Evolutionary conservation across 1,284 basidiomycete genomes (phyloP).

Genomic region (Fomitopsis betulina): DNA sequence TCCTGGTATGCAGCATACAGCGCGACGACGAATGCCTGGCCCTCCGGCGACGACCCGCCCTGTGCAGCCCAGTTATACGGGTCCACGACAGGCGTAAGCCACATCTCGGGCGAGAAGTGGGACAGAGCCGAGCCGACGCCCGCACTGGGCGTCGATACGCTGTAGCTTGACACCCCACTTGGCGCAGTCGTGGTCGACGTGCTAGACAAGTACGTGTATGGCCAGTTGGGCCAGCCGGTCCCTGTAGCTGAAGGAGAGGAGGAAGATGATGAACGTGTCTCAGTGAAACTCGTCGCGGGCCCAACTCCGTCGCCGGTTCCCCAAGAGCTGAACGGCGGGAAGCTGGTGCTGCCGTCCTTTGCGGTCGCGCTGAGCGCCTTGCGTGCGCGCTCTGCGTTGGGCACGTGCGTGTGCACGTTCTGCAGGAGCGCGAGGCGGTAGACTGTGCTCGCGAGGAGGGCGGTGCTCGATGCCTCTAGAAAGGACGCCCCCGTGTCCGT

Average conservation of each 20-base stretch:
- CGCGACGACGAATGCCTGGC: slow-evolving; percentile 52
- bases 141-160: neutral
- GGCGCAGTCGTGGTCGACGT: slow-evolving; percentile 9
- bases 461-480: slow-evolving; percentile 70
- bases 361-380: slow-evolving; percentile 38
- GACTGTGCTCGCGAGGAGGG: slow-evolving; percentile 74
- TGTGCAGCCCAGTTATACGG: slow-evolving; percentile 36
- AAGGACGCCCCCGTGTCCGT: slow-evolving; percentile 42
- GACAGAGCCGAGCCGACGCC: slow-evolving; percentile 17
- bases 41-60: slow-evolving; percentile 44
- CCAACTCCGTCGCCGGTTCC: slow-evolving; percentile 7
- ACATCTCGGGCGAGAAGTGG: slow-evolving; percentile 51
- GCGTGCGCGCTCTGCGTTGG: slow-evolving; percentile 56
- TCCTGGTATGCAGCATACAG: slow-evolving; percentile 49
- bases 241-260: slow-evolving; percentile 6
- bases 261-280: neutral
- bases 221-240: neutral
- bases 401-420: slow-evolving; percentile 43
- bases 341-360: neutral
- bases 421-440: slow-evolving; percentile 62
- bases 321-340: neutral
- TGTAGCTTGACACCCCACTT: neutral
- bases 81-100: slow-evolving; percentile 50
- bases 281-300: slow-evolving; percentile 2
- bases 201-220: too few relatives aligned